These are phyloP conservation scores for Marchantia polymorpha DNA, from an alignment of 225 moss, liverwort and hornwort species.

Conservation along the genomic window DNA sequence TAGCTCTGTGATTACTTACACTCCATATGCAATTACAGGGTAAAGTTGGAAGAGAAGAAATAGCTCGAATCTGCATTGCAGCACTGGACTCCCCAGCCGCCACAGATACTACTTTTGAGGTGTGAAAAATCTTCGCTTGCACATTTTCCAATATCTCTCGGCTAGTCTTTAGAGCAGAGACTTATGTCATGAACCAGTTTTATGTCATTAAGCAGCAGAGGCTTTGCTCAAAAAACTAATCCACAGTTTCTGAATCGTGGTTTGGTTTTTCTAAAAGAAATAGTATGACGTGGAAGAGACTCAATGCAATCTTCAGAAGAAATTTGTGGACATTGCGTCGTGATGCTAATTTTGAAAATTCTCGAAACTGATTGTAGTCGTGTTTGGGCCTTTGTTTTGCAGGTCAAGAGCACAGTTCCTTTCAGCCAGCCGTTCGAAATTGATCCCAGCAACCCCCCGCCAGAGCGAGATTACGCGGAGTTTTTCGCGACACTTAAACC, in stretches of 20 bases:
- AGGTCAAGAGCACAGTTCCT: conserved; percentile 88
- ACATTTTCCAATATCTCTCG: neutral
- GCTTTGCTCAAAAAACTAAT: neutral
- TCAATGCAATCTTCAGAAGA: too few species aligned
- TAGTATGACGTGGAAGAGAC: too few species aligned
- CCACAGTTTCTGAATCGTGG: neutral
- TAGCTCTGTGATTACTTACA: neutral
- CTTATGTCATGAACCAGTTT: neutral
- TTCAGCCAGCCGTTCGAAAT: conserved; percentile 77
- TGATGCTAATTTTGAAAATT: neutral
- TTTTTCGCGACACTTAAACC: conserved; percentile 51
- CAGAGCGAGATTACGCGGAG: conserved; percentile 51
- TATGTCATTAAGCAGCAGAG: neutral
- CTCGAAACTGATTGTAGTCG: neutral
- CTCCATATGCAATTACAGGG: conserved; percentile 34
- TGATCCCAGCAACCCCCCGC: conserved; percentile 56
- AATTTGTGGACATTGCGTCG: neutral
- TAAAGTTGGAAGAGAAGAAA: conserved; percentile 76
- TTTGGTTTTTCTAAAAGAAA: neutral
- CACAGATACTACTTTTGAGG: conserved; percentile 81
- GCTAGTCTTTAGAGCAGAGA: neutral
- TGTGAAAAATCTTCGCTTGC: conserved; percentile 9
- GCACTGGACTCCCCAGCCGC: conserved; percentile 60
- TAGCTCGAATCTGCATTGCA: conserved; percentile 65
- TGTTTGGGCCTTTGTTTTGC: neutral